phyloP scores from a whole-genome alignment of 2,329 filamentous ascomycete species.

The Tolypocladium ovalisporum region DNA sequence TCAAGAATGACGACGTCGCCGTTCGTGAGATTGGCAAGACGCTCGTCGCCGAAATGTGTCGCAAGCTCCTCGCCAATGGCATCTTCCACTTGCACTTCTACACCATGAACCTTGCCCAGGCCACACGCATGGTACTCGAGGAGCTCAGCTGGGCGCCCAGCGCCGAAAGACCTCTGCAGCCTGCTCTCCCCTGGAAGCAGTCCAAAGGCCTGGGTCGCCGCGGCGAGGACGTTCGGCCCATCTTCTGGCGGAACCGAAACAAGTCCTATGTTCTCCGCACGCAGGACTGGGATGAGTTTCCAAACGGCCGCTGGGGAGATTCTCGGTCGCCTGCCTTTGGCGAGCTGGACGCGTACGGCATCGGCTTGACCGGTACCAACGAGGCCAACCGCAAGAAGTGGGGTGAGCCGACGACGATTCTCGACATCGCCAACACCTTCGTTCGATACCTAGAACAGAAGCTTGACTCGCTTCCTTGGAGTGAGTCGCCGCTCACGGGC shows the following conservation, averaged over 20 bases:
- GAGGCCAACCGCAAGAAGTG: slow-evolving; percentile 93
- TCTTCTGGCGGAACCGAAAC: slow-evolving; percentile 97
- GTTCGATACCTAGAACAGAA: slow-evolving; percentile 74
- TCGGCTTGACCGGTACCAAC: slow-evolving; percentile 87
- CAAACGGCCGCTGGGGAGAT: slow-evolving; percentile 97
- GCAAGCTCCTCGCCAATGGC: slow-evolving; percentile 69
- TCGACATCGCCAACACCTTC: slow-evolving; percentile 75
- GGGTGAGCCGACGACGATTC: slow-evolving; percentile 72
- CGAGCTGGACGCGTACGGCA: slow-evolving; percentile 87
- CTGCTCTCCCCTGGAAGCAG: slow-evolving; percentile 91
- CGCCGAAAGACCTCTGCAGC: slow-evolving; percentile 66
- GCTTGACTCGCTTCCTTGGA: slow-evolving; percentile 82
- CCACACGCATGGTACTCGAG: slow-evolving; percentile 87
- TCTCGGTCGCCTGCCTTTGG: slow-evolving; percentile 93
- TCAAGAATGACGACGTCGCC: slow-evolving; percentile 93
- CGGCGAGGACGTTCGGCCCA: slow-evolving; percentile 90
- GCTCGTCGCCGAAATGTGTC: slow-evolving; percentile 82
- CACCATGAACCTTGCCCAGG: slow-evolving; percentile 96
- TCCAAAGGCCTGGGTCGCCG: slow-evolving; percentile 81
- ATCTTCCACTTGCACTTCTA: slow-evolving; percentile 94
- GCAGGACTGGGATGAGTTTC: slow-evolving; percentile 98
- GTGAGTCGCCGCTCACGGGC: slow-evolving; percentile 72
- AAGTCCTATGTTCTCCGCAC: slow-evolving; percentile 92
- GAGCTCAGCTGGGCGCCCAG: slow-evolving; percentile 77
- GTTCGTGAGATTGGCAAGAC: slow-evolving; percentile 83